Base-by-base conservation (phyloP, 75 land plant genomes). In the Cryptomeria japonica region DNA sequence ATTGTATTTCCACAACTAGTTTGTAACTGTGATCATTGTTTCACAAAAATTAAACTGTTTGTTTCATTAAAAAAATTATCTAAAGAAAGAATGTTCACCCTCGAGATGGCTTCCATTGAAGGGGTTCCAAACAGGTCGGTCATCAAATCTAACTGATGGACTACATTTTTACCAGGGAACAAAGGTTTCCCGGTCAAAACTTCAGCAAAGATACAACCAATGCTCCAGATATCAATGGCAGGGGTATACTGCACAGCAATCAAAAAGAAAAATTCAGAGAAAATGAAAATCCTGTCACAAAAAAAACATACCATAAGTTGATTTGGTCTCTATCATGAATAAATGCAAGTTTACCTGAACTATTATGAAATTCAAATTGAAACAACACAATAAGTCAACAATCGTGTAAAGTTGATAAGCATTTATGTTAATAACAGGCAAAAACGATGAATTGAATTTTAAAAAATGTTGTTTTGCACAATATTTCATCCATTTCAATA, bases 141-240 rank as follows among this genome's bases (percentile, higher is more conserved):
- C 91, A 97, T 97, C 53, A 97, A 85, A 88, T 97, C 99, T 39
- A 97, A 87, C 87, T 97, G 99, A 87, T 97, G 99, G 38, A 96
- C 97, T 28, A 97, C 99, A 88, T 96, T 97, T 88, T 97, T 97
- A 82, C 99, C 99, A 88, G 99, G 99, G 86, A 97, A 97, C 19
- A 97, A 93, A 85, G 99, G 92, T 80, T 84, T 91, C 55, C 92
- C 88, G 6, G 92, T 91, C 83, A 91, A 82, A 44, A 90, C 87
- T 84, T 91, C 92, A 39, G 92, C 92, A 87, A 91, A 91, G 84
- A 91, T 91, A 82, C 92, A 91, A 31, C 92, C 92, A 39, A 91
- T 91, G 86, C 92, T 91, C 92, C 92, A 91, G 51, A 91, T 90
- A 87, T 91, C 92, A 70, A 91, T 89, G 49, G 91, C 91, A 56